phyloP scores from a whole-genome alignment of 768 basidiomycete species.

The Termitomyces sp. region DNA sequence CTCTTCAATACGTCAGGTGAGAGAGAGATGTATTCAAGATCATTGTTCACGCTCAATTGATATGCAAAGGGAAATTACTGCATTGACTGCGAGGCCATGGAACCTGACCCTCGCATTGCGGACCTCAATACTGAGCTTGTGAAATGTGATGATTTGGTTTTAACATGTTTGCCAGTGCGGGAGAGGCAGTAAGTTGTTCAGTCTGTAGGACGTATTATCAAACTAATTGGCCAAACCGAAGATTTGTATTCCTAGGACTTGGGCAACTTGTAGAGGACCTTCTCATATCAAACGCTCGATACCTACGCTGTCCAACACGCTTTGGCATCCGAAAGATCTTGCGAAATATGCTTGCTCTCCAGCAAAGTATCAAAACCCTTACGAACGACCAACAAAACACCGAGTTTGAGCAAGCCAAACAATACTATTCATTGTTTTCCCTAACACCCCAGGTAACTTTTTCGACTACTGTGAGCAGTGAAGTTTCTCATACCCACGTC shows the following conservation, averaged over 20 bases:
- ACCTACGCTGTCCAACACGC: conserved; percentile 64
- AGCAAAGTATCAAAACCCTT: conserved; percentile 85
- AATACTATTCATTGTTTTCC: conserved; percentile 79
- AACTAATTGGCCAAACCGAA: conserved; percentile 25
- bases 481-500: not conserved
- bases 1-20: conserved; percentile 72
- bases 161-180: conserved; percentile 53
- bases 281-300: conserved; percentile 70
- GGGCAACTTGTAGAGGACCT: conserved; percentile 82
- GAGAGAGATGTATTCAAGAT: conserved; percentile 19
- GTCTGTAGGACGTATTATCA: not conserved
- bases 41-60: conserved; percentile 10
- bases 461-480: not conserved
- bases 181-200: conserved; percentile 60
- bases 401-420: conserved; percentile 73
- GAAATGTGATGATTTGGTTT: conserved; percentile 68
- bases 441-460: conserved; percentile 65
- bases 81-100: conserved; percentile 78
- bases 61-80: conserved; percentile 73
- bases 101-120: conserved; percentile 86
- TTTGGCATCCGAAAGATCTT: conserved; percentile 84
- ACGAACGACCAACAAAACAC: conserved; percentile 55
- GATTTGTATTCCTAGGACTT: conserved; percentile 86
- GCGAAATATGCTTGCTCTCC: conserved; percentile 86
- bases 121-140: conserved; percentile 83